Evolutionary conservation across 257 asterid genomes (phyloP), one percentile per base, ranked within the genome.

Genomic region (Prunella vulgaris): DNA sequence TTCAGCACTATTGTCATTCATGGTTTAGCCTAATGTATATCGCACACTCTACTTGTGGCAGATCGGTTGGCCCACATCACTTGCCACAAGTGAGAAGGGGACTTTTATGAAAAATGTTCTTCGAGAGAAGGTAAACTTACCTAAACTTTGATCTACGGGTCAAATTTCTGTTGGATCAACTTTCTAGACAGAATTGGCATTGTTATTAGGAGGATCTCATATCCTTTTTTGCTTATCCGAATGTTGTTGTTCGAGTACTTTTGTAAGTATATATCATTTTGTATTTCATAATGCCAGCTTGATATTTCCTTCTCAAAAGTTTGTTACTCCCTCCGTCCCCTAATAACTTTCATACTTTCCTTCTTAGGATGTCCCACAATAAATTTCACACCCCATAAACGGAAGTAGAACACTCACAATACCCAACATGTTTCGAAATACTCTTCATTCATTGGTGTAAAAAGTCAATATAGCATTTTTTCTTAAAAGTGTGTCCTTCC

Each of bases 31-130:
- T 35, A 59, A 62, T 70, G 58, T 14, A 30, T 44, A 10, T 60
- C 6, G 46, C 3, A 40, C 49, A 2, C 70, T 74, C 44, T 48
- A 5, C 10, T 66, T 73, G 58, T 48, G 77, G 71, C 88, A 90
- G 99, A 87, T 93, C 82, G 97, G 97, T 74, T 93, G 99, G 99
- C 99, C 99, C 66, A 90, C 96, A 72, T 85, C 97, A 57, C 85
- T 93, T 65, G 88, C 99, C 73, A 90, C 97, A 10, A 88, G 74
- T 68, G 99, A 93, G 91, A 84, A 91, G 78, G 88, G 77, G 59
- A 52, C 84, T 66, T 93, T 93, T 63, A 64, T 87, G 82, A 87
- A 82, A 84, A 84, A 74, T 56, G 96, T 90, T 79, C 86, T 93
- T 22, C 85, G 85, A 10, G 96, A 84, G 81, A 93, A 93, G 98